These are phyloP conservation scores for Backusella circina DNA, from an alignment of 192 early-diverging fungal genomes.

Conservation along the genomic window DNA sequence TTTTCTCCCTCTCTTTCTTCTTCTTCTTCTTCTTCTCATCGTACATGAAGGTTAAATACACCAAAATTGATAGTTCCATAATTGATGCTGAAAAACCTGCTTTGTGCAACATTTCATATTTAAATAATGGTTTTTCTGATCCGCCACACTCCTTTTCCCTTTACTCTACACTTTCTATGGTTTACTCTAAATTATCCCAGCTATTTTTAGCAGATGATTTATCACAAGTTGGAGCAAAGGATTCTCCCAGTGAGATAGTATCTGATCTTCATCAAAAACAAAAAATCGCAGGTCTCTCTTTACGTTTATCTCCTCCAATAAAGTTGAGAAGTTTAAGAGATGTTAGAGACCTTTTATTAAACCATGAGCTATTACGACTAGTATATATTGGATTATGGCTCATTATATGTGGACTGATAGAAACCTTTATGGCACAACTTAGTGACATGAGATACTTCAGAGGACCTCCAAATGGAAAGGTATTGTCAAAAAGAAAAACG, in stretches of 20 bases:
- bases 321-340: slow-evolving; percentile 13
- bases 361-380: slow-evolving; percentile 22
- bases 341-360: slow-evolving; percentile 15
- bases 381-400: slow-evolving; percentile 8
- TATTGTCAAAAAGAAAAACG: neutral
- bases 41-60: neutral
- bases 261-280: slow-evolving; percentile 5
- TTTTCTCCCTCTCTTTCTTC: neutral
- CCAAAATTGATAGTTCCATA: slow-evolving; percentile 1
- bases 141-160: neutral
- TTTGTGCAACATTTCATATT: slow-evolving; percentile 2
- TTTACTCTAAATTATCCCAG: neutral
- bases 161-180: neutral
- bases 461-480: neutral
- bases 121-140: neutral
- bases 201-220: neutral
- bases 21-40: neutral
- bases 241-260: neutral
- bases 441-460: slow-evolving; percentile 23
- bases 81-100: neutral
- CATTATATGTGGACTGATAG: slow-evolving; percentile 20
- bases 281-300: slow-evolving; percentile 9
- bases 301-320: slow-evolving; percentile 19
- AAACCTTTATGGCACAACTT: slow-evolving; percentile 25
- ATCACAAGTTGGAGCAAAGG: neutral